Evolutionary conservation across 768 basidiomycete species (phyloP), one percentile per base, ranked within the genome.

Genomic region (Leccinum boreale): DNA sequence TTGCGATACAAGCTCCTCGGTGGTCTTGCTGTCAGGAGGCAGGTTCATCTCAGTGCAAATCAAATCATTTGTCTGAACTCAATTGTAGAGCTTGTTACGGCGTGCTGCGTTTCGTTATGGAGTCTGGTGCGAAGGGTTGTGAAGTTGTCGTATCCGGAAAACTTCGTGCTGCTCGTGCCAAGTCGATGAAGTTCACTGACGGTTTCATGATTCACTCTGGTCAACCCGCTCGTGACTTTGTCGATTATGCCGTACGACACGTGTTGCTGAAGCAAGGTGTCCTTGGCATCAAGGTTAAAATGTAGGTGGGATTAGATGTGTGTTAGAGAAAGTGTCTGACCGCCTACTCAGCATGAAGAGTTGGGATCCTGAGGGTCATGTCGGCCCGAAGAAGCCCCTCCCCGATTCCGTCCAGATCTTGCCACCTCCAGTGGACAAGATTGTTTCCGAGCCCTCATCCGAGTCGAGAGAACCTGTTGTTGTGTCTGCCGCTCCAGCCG

Each of bases 21-120:
- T 77, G 97, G 97, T 78, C 93, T 99, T 67, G 97, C 97, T 71
- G 95, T 98, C 73, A 90, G 97, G 74, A 89, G 96, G 94, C 92
- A 73, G 54, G 88, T 66, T 46, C 35, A 55, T 42, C 19, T 55
- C 23, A n/a, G 31, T 44, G 8, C 15, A 10, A 33, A 28, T 21
- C 23, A 15, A 31, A 6, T 35, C 10, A 10, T 31, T 42, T 0
- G 50, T 55, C 56, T 61, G 1, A 55, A 31, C 44, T 54, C 24
- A 23, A 46, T 58, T 33, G 55, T 33, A 94, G 92, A 71, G 94
- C 94, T 50, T 98, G 96, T 81, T 99, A 98, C 75, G 97, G 97
- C 89, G 97, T 99, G 70, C 94, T 99, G 71, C 94, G 97, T 71
- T 99, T 98, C 81, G 94, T 99, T 67, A 99, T 99, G 97, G 97